Base-by-base conservation (phyloP, 345 rosid genomes). In the Cochlearia excelsa region DNA sequence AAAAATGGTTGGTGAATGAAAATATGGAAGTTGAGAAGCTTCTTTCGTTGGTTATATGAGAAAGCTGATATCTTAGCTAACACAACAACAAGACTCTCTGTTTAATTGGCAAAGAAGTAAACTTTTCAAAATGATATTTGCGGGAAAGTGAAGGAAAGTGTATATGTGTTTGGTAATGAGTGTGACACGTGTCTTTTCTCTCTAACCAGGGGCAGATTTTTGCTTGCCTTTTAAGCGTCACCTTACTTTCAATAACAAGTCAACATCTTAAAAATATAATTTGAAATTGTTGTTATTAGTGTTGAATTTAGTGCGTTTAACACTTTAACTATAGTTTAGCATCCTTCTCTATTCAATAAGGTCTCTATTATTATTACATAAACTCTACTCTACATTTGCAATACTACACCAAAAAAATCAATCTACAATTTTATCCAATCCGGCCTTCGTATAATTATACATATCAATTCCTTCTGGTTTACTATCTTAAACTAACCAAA, bases 71-170 rank as follows among this genome's bases (percentile, higher is more conserved):
- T 66, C 58, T 54, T 57, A 60, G 74, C 72, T 64, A 61, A 57
- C 52, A 34, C 2, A 52, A 27, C 11, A 3, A 54, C 23, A 16
- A 16, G 0, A 16, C 23, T 16, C 50, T 60, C 43, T 53, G 55
- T 53, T 54, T 38, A 38, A 2, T 68, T 54, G 54, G 66, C 72
- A 55, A 66, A 66, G 57, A 29, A 62, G 66, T 54, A 74, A 73
- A 67, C 70, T 79, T 77, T 33, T 75, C 46, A 33, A 5, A 5
- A 33, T 2, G 35, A 33, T 71, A 16, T 66, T 83, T 81, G 87
- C 87, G 78, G 87, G 85, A 81, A 78, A 57, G 65, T 64, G 38
- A 83, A 86, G 94, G 69, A 78, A 83, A 73, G 75, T 65, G 23
- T 16, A 16, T 16, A 16, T 16, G 23, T 16, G 23, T 66, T 72